Conservation (phyloP, 805 yeast genomes). For the Ogataea minuta region DNA sequence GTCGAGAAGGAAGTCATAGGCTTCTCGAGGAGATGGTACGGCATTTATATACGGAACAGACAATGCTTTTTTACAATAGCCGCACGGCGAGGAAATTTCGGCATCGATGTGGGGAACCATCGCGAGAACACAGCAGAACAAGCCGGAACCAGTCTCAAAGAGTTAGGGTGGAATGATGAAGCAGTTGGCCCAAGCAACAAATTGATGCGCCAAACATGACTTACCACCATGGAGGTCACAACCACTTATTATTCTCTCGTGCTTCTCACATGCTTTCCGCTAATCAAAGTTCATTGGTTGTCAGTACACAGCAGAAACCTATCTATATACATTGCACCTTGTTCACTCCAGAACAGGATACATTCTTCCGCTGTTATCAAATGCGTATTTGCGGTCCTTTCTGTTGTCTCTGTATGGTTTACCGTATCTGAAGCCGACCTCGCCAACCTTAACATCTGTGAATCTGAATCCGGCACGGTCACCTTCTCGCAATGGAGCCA, state of each 20-base stretch:
- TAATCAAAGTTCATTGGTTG: background rate
- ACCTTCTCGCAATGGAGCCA: conserved; percentile 62
- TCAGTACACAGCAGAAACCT: too few relatives aligned
- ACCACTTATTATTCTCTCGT: too few relatives aligned
- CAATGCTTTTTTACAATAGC: conserved; percentile 2
- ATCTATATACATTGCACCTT: background rate
- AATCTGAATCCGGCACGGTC: conserved; percentile 75
- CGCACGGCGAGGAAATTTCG: conserved; percentile 1
- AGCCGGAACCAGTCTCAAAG: too few relatives aligned
- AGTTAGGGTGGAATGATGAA: too few relatives aligned
- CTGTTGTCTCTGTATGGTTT: conserved; percentile 85
- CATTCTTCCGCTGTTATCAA: conserved; percentile 64
- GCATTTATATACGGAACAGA: background rate
- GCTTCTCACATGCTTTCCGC: too few relatives aligned
- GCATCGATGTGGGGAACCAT: background rate
- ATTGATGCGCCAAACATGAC: too few relatives aligned
- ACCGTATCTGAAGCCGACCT: conserved; percentile 91
- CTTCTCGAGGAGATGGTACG: conserved; percentile 1
- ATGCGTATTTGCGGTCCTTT: conserved; percentile 75
- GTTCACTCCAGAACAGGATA: conserved; percentile 30
- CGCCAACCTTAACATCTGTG: conserved; percentile 73
- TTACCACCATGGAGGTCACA: too few relatives aligned
- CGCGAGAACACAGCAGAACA: too few relatives aligned
- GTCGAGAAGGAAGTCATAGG: conserved; percentile 1
- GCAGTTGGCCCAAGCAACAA: too few relatives aligned